phyloP scores from a whole-genome alignment of 169 alveolate genomes.

The Neospora caninum region DNA sequence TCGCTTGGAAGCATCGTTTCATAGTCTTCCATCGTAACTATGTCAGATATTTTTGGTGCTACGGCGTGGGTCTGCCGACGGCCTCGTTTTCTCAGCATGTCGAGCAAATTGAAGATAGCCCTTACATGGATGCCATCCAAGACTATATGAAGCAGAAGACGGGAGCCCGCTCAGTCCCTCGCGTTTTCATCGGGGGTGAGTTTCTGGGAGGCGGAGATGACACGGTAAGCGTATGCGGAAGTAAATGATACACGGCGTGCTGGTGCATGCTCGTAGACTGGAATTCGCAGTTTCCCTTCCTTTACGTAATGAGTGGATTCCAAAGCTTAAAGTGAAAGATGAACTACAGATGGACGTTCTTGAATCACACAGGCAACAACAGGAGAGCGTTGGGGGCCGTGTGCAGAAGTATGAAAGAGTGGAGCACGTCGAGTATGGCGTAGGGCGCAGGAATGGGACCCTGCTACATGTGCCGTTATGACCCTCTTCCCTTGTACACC shows the following conservation, averaged over 20 bases:
- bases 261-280: background rate
- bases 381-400: background rate
- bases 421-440: background rate
- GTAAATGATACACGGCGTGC: background rate
- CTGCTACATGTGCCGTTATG: no score
- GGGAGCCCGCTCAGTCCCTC: constrained; percentile 79
- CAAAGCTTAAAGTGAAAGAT: background rate
- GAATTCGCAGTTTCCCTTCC: background rate
- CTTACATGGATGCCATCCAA: constrained; percentile 70
- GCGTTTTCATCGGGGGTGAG: constrained; percentile 73
- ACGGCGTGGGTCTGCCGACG: no score
- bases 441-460: background rate
- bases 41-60: no score
- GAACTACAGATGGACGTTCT: background rate
- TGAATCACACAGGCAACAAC: background rate
- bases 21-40: background rate
- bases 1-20: background rate
- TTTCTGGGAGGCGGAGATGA: constrained; percentile 79
- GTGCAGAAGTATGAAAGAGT: background rate
- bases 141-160: constrained; percentile 68
- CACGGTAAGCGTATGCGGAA: constrained; percentile 59
- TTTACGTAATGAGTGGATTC: background rate
- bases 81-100: constrained; percentile 48
- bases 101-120: constrained; percentile 68
- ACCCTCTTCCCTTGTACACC: no score